Evolutionary conservation across 1,284 basidiomycete genomes (phyloP), one percentile per base, ranked within the genome.

Genomic region (Papiliotrema laurentii): DNA sequence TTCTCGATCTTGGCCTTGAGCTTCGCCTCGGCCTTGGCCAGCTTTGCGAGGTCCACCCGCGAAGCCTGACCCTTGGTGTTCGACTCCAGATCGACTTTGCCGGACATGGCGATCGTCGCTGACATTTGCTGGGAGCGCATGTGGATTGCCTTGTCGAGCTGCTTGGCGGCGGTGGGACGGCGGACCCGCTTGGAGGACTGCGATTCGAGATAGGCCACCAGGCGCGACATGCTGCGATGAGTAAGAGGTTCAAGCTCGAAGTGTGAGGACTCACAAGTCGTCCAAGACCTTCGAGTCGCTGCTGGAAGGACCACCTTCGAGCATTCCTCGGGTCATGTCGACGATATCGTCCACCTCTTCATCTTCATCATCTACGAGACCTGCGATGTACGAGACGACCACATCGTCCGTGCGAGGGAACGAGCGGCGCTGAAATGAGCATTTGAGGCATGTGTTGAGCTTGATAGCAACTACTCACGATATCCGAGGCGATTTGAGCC

Each of bases 1-100:
- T 98, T 98, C 75, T 97, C 92, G 58, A 97, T 91, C 76, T 99
- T 99, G 35, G 92, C 92, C 77, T 86, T 86, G 54, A 98, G 84
- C 74, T 99, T 99, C 3, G 92, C 90, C 74, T 99, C 96, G 61
- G 96, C 92, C 73, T 97, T 97, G 72, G 97, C 96, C 16, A 99
- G 83, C 68, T 97, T 97, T 76, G 90, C 93, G 56, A 99, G 83
- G 77, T 99, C 96, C 49, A 99, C 96, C 41, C 89, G 86, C 40
- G 92, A 93, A 27, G 89, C 89, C 86, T 96, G 75, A 75, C 86
- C 86, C 78, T 96, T 93, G 75, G 89, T 92, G 55, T 91, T 89
- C 45, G 86, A 89, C 73, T 96, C 92, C 50, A 97, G 78, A 68
- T 96, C 92, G 44, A 98, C 89, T 39, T 87, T 85, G 57, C 92